Evolutionary conservation across 108 stramenopile genomes (phyloP), one percentile per base, ranked within the genome.

Genomic region (Stephanodiscus triporus): DNA sequence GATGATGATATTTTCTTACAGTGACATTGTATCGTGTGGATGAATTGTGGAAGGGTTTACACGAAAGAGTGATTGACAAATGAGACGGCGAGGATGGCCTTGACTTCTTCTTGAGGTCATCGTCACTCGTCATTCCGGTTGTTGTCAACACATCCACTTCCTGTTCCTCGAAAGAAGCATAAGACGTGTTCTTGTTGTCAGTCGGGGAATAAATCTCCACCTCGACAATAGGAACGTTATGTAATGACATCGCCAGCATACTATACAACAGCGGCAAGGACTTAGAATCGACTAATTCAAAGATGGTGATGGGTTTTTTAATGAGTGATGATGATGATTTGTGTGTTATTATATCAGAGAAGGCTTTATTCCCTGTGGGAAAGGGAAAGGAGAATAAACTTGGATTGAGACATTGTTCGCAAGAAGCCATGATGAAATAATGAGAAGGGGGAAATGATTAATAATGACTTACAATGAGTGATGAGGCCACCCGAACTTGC

Each of bases 21-120:
- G 77, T 70, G 37, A 77, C 63, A 23, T 77, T 69, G 50, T 66
- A 77, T n/a, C 36, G 30, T 27, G 8, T 59, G 1, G n/a, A 7
- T 37, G 69, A 38, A 2, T 37, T 14, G 5, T 56, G 54, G 51
- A 70, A 65, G 24, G 55, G 40, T 45, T 71, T 70, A 48, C 59
- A 56, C 9, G 77, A 69, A 57, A 77, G 68, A 26, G 69, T 77
- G 27, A 77, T 77, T 11, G 77, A 77, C 77, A 77, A 60, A 59
- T 70, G 69, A 36, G 77, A 70, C 56, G 76, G 65, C 55, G 76
- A 58, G 4, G 57, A 50, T 13, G 59, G 20, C 32, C 17, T 24
- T 48, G 19, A 30, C 45, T 27, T 29, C 4, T 66, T 32, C 27
- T 66, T 8, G 60, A 30, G 60, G 16, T 19, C 27, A 40, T 17